phyloP scores from a whole-genome alignment of 805 yeast species.

The Danielozyma ontarioensis region DNA sequence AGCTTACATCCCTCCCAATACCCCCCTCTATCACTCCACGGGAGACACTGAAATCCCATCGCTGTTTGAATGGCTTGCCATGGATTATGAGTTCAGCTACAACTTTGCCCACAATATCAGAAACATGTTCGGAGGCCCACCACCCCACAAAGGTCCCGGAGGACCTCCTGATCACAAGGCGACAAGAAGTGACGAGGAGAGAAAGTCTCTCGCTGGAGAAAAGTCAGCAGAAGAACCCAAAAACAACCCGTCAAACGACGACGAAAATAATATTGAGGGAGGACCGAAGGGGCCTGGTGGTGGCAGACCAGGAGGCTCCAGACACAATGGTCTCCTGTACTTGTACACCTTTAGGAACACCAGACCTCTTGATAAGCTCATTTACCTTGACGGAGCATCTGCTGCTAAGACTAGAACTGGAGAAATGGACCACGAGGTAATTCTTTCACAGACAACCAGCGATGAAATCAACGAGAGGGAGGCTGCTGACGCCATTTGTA shows the following conservation, averaged over 20 bases:
- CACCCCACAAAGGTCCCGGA: background rate
- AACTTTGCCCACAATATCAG: constrained; percentile 33
- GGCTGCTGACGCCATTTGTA: constrained; percentile 48
- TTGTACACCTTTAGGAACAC: constrained; percentile 44
- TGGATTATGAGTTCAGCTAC: constrained; percentile 59
- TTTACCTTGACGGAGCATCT: constrained; percentile 62
- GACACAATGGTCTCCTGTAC: constrained; percentile 8
- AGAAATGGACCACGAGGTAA: constrained; percentile 50
- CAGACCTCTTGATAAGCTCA: constrained; percentile 43
- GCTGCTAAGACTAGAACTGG: constrained; percentile 57
- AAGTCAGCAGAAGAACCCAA: too few species aligned
- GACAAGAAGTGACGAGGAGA: too few species aligned
- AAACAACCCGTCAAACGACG: too few species aligned
- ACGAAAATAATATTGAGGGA: constrained; percentile 5
- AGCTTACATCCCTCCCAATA: constrained; percentile 55
- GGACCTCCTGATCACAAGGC: constrained; percentile 1
- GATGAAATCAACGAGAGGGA: constrained; percentile 33
- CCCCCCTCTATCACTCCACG: constrained; percentile 53
- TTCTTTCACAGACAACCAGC: constrained; percentile 15
- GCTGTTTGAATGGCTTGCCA: constrained; percentile 57
- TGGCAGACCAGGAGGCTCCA: constrained; percentile 2
- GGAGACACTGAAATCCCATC: constrained; percentile 36
- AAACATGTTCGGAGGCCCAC: constrained; percentile 3
- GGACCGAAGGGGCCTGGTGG: constrained; percentile 4
- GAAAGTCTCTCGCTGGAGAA: too few species aligned